Conservation (phyloP, 345 rosid genomes). For the Eucalyptus tenuipes region DNA sequence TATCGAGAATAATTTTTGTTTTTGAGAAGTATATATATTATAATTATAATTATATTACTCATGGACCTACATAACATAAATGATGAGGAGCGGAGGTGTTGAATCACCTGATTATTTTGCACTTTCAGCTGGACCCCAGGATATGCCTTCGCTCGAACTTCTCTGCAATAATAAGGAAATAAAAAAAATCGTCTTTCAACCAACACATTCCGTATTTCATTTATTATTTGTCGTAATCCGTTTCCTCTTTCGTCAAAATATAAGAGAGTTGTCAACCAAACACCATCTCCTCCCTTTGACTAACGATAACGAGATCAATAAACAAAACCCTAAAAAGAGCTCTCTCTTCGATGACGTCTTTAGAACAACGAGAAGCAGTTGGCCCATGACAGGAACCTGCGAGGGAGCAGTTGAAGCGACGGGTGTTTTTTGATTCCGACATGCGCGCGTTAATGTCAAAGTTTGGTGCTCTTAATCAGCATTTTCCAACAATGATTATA, state of each 20-base stretch:
- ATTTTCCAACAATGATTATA: neutral
- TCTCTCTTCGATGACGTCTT: neutral
- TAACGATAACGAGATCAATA: neutral
- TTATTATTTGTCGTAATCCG: neutral
- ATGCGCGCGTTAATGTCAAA: neutral
- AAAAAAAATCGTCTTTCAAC: neutral
- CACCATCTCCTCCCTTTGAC: neutral
- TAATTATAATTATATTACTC: neutral
- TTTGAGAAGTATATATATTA: neutral
- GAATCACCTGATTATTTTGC: neutral
- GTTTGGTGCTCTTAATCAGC: neutral
- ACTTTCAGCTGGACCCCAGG: neutral
- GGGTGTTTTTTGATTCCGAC: neutral
- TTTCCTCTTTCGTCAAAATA: neutral
- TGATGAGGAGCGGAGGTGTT: neutral
- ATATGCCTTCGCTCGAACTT: neutral
- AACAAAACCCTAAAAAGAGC: too few relatives aligned
- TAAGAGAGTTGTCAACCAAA: neutral
- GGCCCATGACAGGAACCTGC: neutral
- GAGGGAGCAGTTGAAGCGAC: neutral
- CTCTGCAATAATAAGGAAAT: neutral
- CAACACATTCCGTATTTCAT: neutral
- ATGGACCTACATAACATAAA: neutral
- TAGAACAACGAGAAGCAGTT: neutral
- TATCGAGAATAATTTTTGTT: neutral